Evolutionary conservation across 257 asterid genomes (phyloP).

Genomic region (Fraxinus anomala): DNA sequence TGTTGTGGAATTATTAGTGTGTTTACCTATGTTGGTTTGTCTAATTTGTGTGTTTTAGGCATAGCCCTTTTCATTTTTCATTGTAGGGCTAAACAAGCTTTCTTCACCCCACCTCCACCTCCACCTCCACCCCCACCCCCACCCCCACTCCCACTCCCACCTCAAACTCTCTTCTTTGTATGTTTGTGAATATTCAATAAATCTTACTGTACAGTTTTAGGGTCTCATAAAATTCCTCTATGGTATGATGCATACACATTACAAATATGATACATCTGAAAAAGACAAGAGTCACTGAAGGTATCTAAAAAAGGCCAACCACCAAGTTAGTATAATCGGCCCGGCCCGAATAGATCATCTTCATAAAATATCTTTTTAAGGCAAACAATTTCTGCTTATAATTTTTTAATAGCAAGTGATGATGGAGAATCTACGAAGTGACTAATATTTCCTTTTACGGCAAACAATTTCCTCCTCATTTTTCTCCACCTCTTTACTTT

Average conservation of each 20-base stretch:
- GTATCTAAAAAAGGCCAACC: no score
- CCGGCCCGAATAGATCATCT: no score
- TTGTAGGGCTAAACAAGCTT: background rate
- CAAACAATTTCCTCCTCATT: background rate
- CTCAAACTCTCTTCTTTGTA: constrained; percentile 2
- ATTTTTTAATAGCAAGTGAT: background rate
- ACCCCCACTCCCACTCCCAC: background rate
- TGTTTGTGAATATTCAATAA: background rate
- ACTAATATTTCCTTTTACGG: background rate
- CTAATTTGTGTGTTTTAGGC: background rate
- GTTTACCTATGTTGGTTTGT: background rate
- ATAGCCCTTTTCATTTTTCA: background rate
- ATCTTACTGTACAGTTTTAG: background rate
- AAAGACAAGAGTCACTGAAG: no score
- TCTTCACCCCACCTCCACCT: background rate
- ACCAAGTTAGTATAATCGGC: no score
- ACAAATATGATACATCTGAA: no score
- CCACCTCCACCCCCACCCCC: background rate
- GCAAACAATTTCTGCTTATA: no score
- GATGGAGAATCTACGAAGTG: background rate
- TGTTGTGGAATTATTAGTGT: constrained; percentile 37
- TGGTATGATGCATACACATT: no score
- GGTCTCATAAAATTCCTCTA: background rate
- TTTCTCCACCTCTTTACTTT: background rate
- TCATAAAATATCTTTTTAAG: no score